Conservation (phyloP, 2,329 filamentous ascomycete species). For the Fusarium dimerum region DNA sequence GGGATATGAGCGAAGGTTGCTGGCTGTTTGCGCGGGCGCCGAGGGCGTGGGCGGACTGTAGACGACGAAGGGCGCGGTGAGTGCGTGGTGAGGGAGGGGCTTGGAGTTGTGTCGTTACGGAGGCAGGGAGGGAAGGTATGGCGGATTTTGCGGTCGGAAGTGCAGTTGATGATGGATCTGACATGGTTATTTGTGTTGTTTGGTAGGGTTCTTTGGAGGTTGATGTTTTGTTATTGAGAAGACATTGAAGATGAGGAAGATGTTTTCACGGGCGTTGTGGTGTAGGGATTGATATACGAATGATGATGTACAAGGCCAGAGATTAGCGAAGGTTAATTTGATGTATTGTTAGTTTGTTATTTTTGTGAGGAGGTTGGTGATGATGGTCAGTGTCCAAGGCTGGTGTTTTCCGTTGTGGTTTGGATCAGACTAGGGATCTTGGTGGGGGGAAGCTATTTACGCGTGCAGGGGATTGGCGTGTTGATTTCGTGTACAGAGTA, state of each 20-base stretch:
- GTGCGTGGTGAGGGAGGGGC: slow-evolving; percentile 63
- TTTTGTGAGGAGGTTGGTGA: too few species aligned
- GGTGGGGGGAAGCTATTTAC: too few species aligned
- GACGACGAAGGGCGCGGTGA: slow-evolving; percentile 68
- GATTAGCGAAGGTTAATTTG: too few species aligned
- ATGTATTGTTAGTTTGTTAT: too few species aligned
- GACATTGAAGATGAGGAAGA: slow-evolving; percentile 1
- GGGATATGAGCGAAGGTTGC: slow-evolving; percentile 61
- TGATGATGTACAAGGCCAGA: too few species aligned
- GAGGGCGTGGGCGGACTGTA: slow-evolving; percentile 74
- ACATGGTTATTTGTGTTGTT: slow-evolving; percentile 17
- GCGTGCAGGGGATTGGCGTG: too few species aligned
- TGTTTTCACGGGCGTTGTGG: too few species aligned
- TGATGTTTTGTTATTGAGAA: background rate
- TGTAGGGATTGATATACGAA: too few species aligned
- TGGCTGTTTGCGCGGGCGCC: slow-evolving; percentile 49
- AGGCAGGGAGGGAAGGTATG: slow-evolving; percentile 25
- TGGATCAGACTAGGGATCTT: too few species aligned
- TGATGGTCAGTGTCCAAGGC: too few species aligned
- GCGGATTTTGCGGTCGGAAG: slow-evolving; percentile 8
- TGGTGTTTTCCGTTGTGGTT: too few species aligned
- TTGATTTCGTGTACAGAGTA: too few species aligned
- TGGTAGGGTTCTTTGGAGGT: background rate
- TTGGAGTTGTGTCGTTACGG: slow-evolving; percentile 47
- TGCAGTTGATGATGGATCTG: slow-evolving; percentile 18